phyloP scores from a whole-genome alignment of 345 rosid genomes.

The Geranium brycei region DNA sequence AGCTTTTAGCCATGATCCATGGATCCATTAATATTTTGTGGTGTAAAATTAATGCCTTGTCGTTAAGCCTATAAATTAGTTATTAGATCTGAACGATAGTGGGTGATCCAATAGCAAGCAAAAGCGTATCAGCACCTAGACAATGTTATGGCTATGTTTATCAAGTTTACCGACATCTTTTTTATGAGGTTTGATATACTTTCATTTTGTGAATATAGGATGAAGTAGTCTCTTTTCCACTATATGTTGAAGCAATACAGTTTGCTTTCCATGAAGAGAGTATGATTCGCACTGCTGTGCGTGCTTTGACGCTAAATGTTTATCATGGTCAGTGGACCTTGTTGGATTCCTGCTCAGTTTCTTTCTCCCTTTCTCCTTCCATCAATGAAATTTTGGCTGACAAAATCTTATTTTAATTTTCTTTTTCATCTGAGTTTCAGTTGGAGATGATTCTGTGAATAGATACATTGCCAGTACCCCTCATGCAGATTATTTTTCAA shows the following conservation, averaged over 20 bases:
- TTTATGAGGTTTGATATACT: slow-evolving; percentile 1
- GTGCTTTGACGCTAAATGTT: slow-evolving; percentile 78
- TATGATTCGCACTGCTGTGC: slow-evolving; percentile 94
- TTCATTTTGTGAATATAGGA: slow-evolving; percentile 42
- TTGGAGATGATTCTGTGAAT: slow-evolving; percentile 71
- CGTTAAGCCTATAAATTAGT: no score
- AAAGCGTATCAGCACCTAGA: background rate
- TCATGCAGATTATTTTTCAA: slow-evolving; percentile 46
- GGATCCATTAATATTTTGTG: no score
- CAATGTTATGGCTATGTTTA: background rate
- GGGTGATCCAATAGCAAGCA: no score
- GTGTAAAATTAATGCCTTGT: no score
- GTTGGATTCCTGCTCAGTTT: background rate
- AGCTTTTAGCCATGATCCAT: no score
- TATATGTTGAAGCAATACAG: slow-evolving; percentile 79
- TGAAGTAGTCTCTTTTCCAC: slow-evolving; percentile 82
- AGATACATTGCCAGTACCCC: slow-evolving; percentile 38
- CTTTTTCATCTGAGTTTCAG: slow-evolving; percentile 31
- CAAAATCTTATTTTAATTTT: slow-evolving; percentile 10
- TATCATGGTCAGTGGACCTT: slow-evolving; percentile 64
- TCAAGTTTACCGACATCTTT: background rate
- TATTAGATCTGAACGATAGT: no score
- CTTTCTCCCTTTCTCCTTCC: slow-evolving; percentile 2
- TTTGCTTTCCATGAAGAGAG: slow-evolving; percentile 96
- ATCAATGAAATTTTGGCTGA: background rate